phyloP scores from a whole-genome alignment of 192 early-diverging fungal species.

The Coemansia sp. region DNA sequence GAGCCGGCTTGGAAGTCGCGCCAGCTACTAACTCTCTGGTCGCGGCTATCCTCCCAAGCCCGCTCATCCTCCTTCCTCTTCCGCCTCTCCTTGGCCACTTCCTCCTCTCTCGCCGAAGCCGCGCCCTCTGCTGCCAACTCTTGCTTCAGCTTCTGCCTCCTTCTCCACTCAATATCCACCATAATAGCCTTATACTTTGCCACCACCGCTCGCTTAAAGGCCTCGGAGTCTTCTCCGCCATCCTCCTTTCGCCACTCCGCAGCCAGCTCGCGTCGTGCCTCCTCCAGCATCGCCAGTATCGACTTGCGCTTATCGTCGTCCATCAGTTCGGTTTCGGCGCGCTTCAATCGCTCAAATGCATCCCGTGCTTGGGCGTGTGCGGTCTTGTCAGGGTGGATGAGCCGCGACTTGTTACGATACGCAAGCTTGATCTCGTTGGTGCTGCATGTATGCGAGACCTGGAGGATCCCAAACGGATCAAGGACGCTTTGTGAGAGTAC shows the following conservation, averaged over 20 bases:
- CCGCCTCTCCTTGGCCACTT: conserved; percentile 12
- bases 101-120: conserved; percentile 22
- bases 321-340: conserved; percentile 44
- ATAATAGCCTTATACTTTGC: conserved; percentile 35
- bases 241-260: conserved; percentile 21
- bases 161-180: conserved; percentile 51
- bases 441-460: conserved; percentile 23
- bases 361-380: conserved; percentile 37
- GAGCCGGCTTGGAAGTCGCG: conserved; percentile 24
- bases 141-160: conserved; percentile 40
- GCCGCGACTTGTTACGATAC: conserved; percentile 43
- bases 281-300: conserved; percentile 29
- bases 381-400: conserved; percentile 52
- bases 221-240: conserved; percentile 1
- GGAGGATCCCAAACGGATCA: conserved; percentile 47
- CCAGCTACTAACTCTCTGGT: conserved; percentile 51
- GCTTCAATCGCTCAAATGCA: conserved; percentile 47
- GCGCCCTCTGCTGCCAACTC: conserved; percentile 43
- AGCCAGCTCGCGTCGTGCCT: conserved; percentile 35
- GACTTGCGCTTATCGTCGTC: conserved; percentile 37
- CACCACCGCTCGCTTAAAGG: conserved; percentile 24
- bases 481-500: conserved; percentile 26
- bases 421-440: conserved; percentile 31
- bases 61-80: conserved; percentile 31
- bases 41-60: conserved; percentile 45